These are phyloP conservation scores for Zygnema circumcarinatum DNA, from an alignment of 139 green algal genomes.

Conservation along the genomic window DNA sequence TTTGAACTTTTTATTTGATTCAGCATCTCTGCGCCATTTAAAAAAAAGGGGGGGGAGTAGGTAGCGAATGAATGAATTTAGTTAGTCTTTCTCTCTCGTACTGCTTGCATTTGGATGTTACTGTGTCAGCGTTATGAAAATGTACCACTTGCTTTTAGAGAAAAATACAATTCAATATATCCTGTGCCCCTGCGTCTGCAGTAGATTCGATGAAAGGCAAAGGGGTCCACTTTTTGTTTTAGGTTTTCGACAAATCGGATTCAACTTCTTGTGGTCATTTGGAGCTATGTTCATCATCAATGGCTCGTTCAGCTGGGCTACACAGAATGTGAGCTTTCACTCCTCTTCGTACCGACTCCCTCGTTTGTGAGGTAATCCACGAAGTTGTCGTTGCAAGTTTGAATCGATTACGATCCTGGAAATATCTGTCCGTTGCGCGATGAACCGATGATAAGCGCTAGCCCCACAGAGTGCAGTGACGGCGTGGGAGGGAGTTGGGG, in stretches of 20 bases:
- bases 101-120: not conserved
- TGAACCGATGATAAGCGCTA: too few species aligned
- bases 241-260: constrained; percentile 56
- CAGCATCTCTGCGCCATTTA: not conserved
- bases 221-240: not conserved
- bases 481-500: not conserved
- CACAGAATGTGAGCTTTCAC: constrained; percentile 44
- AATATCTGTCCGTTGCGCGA: too few species aligned
- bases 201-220: not conserved
- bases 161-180: too few species aligned
- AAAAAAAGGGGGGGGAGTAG: not conserved
- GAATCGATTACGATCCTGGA: too few species aligned
- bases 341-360: not conserved
- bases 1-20: not conserved
- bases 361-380: constrained; percentile 1
- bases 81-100: not conserved
- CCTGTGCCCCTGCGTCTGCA: too few species aligned
- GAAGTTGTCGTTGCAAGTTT: too few species aligned
- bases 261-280: constrained; percentile 57
- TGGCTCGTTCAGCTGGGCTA: constrained; percentile 49
- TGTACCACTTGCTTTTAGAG: constrained; percentile 1
- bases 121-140: not conserved
- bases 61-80: not conserved
- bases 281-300: constrained; percentile 51
- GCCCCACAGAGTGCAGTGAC: too few species aligned